Evolutionary conservation across 768 basidiomycete genomes (phyloP).

Genomic region (Agaricus sinodeliciosus): DNA sequence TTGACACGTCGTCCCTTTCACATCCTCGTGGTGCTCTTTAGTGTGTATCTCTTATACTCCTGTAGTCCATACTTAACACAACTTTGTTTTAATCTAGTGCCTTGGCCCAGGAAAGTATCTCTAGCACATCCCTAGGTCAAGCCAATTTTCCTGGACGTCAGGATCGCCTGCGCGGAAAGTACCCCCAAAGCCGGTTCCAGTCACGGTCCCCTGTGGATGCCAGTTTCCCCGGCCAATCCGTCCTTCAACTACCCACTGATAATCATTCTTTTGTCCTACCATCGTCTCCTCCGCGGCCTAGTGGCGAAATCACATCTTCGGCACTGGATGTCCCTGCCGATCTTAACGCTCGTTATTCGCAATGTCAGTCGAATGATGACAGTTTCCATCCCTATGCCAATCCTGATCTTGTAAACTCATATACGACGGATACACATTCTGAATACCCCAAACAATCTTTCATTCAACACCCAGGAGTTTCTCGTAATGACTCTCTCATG

Average conservation of each 20-base stretch:
- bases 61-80: slow-evolving; percentile 4
- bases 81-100: slow-evolving; percentile 29
- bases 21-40: slow-evolving; percentile 48
- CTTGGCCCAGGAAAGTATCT: slow-evolving; percentile 55
- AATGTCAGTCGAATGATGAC: slow-evolving; percentile 23
- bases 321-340: slow-evolving; percentile 7
- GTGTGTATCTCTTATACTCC: slow-evolving; percentile 35
- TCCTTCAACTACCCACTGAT: slow-evolving; percentile 21
- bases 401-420: slow-evolving; percentile 51
- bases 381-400: slow-evolving; percentile 74
- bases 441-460: slow-evolving; percentile 22
- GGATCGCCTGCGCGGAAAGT: slow-evolving; percentile 34
- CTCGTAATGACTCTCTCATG: slow-evolving; percentile 43
- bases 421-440: slow-evolving; percentile 25
- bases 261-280: slow-evolving; percentile 17
- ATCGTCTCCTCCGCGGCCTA: slow-evolving; percentile 14
- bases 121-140: slow-evolving; percentile 45
- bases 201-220: slow-evolving; percentile 22
- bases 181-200: slow-evolving; percentile 34
- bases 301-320: slow-evolving; percentile 7
- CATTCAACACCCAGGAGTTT: slow-evolving; percentile 23
- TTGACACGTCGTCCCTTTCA: slow-evolving; percentile 48
- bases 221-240: slow-evolving; percentile 25
- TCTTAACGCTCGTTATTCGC: slow-evolving; percentile 11
- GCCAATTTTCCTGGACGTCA: slow-evolving; percentile 21